A percentile compares a stretch with the other conserved stretches of the same genome.
These are phyloP conservation scores for Entomortierella chlamydospora DNA, from an alignment of 192 early-diverging fungal genomes.

Conservation along the genomic window DNA sequence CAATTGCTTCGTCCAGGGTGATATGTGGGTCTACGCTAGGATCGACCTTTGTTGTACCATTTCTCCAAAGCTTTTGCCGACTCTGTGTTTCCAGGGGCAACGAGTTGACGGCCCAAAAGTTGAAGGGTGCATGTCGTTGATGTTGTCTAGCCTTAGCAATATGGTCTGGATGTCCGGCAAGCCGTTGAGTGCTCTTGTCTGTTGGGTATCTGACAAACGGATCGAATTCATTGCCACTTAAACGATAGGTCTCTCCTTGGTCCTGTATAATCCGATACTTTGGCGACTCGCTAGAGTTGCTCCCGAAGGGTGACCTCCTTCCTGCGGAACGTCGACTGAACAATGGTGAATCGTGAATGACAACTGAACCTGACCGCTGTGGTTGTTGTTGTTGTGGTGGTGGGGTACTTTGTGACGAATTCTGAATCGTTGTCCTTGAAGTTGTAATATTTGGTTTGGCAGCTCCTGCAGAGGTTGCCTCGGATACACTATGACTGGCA, in stretches of 20 bases:
- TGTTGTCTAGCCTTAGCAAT: background rate
- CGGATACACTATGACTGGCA: background rate
- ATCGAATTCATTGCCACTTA: conserved; percentile 11
- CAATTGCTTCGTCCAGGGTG: conserved; percentile 11
- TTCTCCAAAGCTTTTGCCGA: conserved; percentile 6
- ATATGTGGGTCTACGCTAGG: background rate
- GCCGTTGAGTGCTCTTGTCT: background rate
- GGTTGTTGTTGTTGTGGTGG: background rate
- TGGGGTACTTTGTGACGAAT: background rate
- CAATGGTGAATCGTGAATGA: conserved; percentile 18
- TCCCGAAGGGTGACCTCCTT: conserved; percentile 7
- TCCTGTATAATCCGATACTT: conserved; percentile 20
- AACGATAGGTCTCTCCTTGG: background rate
- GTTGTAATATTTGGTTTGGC: background rate
- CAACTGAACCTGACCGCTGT: background rate
- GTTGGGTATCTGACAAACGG: conserved; percentile 21
- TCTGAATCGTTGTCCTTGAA: background rate
- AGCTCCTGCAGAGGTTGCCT: background rate
- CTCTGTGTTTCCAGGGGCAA: conserved; percentile 1
- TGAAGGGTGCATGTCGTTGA: background rate
- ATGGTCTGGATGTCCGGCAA: background rate
- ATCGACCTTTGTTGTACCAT: background rate
- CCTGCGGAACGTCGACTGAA: conserved; percentile 17
- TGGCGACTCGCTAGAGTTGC: conserved; percentile 1
- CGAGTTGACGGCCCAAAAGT: conserved; percentile 23